Evolutionary conservation across 2,329 filamentous ascomycete genomes (phyloP), one percentile per base, ranked within the genome.

Genomic region (Colletotrichum costaricense): DNA sequence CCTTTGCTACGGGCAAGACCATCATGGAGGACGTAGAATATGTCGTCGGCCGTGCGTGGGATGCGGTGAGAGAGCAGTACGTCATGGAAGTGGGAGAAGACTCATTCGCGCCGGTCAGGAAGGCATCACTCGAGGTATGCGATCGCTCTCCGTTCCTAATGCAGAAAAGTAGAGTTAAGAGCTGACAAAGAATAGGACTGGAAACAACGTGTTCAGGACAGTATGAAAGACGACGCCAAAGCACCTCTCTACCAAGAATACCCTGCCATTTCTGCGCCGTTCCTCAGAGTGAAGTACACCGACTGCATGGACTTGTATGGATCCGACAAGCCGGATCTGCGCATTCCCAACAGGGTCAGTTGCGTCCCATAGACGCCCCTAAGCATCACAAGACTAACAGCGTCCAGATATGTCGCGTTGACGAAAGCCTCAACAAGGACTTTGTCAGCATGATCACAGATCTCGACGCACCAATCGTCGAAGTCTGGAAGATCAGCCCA

Each of bases 281-380:
- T 94, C 75, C 85, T 81, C 7, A 86, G 88, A 26, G 87, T 95
- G 77, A 88, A 90, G 1, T 99, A 98, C 79, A 82, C 93, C 38
- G 86, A 93, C 52, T 93, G 93, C 22, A 98, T 99, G 92, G 84
- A 88, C 1, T 86, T 84, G 3, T 97, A 95, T 78, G 97, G 97
- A 12, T 93, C 91, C 5, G 97, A 99, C 82, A 99, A 99, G 82
- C 97, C 97, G 4, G 97, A 99, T 79, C 84, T 96, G 11, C 91
- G 97, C 22, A 93, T 95, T 49, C 89, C 90, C 1, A 92, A 91
- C 30, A 84, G 89, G 78, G 92, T 94, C 80, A 65, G 86, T 80
- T 5, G 2, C 3, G 6, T 14, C 7, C 55, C 8, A 1, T 1
- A n/a, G 9, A 42, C 9, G 12, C 14, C 16, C 22, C 60, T 42